Evolutionary conservation across 2,329 filamentous ascomycete genomes (phyloP).

Genomic region (Neocucurbitaria cava): DNA sequence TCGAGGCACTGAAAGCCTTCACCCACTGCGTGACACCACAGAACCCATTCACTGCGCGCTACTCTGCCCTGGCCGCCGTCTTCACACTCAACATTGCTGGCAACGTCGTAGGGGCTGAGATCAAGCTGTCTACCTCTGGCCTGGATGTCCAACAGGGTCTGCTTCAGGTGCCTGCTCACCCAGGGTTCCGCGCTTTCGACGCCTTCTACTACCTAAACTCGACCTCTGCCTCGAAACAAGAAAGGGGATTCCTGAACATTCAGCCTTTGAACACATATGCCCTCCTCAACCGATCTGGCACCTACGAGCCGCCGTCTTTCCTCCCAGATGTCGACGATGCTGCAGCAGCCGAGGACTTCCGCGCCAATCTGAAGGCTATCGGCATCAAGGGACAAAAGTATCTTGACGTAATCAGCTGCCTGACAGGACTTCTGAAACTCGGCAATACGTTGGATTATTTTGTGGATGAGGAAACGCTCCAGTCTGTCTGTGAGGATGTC

Average conservation of each 20-base stretch:
- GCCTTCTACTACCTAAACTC: constrained; percentile 97
- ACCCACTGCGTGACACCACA: constrained; percentile 84
- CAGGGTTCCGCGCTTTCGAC: constrained; percentile 91
- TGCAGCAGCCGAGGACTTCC: constrained; percentile 91
- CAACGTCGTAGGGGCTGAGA: constrained; percentile 74
- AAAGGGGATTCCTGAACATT: constrained; percentile 86
- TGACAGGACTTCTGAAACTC: constrained; percentile 88
- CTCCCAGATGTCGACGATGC: constrained; percentile 91
- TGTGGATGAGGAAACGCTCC: constrained; percentile 82
- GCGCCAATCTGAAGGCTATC: constrained; percentile 83
- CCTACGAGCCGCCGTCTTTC: constrained; percentile 85
- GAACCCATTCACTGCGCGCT: constrained; percentile 83
- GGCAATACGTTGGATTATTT: constrained; percentile 88
- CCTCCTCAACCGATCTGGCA: constrained; percentile 81
- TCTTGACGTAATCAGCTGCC: constrained; percentile 81
- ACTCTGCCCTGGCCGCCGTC: constrained; percentile 80
- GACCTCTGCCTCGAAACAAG: constrained; percentile 85
- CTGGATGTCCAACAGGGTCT: constrained; percentile 85
- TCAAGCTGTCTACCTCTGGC: constrained; percentile 84
- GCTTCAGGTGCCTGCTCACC: constrained; percentile 77
- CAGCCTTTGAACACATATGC: constrained; percentile 78
- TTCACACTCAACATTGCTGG: constrained; percentile 84
- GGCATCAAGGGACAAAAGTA: constrained; percentile 89
- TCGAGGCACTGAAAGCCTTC: constrained; percentile 85
- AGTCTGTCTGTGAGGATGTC: constrained; percentile 89